Evolutionary conservation across 495 filamentous ascomycete genomes (phyloP).

Genomic region (Hypomontagnella submonticulosa): DNA sequence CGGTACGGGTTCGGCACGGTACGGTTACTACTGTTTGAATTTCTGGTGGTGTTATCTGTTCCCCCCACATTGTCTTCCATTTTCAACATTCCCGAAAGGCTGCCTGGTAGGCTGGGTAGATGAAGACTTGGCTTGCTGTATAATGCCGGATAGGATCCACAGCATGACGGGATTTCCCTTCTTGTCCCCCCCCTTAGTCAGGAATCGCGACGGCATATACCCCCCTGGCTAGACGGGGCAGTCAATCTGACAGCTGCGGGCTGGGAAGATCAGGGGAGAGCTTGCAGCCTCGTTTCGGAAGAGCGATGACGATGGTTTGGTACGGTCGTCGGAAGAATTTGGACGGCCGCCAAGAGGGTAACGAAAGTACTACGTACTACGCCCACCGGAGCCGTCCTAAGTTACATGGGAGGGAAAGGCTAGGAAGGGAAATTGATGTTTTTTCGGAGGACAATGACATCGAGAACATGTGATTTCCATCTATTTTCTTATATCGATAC

Average conservation of each 20-base stretch:
- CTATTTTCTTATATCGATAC: conserved; percentile 42
- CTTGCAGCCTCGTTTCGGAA: conserved; percentile 22
- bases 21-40: conserved; percentile 14
- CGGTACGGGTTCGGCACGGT: conserved; percentile 8
- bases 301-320: conserved; percentile 14
- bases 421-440: conserved; percentile 42
- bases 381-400: conserved; percentile 33
- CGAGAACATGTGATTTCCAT: conserved; percentile 37
- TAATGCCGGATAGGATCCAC: conserved; percentile 19
- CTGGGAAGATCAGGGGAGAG: conserved; percentile 12
- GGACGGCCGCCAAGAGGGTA: conserved; percentile 17
- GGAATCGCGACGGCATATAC: conserved; percentile 17
- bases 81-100: conserved; percentile 13
- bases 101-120: conserved; percentile 6
- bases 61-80: conserved; percentile 5
- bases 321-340: conserved; percentile 27
- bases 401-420: conserved; percentile 24
- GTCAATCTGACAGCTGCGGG: conserved; percentile 13
- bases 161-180: conserved; percentile 26
- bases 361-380: conserved; percentile 25
- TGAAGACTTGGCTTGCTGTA: conserved; percentile 14
- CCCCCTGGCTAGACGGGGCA: conserved; percentile 15
- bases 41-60: conserved; percentile 10
- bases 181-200: conserved; percentile 23
- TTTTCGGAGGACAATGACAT: conserved; percentile 26